Evolutionary conservation across 78 protist species (phyloP), one percentile per base, ranked within the genome.

Genomic region (Polysphondylium violaceum): DNA sequence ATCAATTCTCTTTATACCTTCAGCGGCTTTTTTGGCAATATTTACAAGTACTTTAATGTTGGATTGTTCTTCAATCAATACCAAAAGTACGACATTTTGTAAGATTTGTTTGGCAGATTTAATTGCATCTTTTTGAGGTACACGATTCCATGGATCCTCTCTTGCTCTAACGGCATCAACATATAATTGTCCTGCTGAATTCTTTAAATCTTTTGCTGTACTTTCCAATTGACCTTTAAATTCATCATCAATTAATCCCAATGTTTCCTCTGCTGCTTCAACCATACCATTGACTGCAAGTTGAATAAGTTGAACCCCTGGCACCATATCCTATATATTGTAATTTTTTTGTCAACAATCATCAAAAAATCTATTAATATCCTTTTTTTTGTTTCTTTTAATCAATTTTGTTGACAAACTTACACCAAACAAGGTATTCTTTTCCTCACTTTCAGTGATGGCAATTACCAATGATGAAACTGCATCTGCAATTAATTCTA

Each of bases 291-390:
- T 60, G 11, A 83, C 91, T 43, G 91, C 91, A 44, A 69, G 77
- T 83, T 83, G 91, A 69, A 83, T 83, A 14, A 83, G 31, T 69
- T 83, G 81, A 41, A 83, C 91, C 25, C 91, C 91, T 83, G 91
- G 91, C 23, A 83, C 91, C 91, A 83, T 83, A 59, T 83, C 91
- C 89, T 79, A 38, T 23, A 16, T 6, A 2, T n/a, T n/a, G n/a
- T n/a, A n/a, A n/a, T n/a, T n/a, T n/a, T n/a, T n/a, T n/a, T n/a
- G n/a, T n/a, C n/a, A n/a, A n/a, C n/a, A n/a, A n/a, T n/a, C 25
- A 50, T 50, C 25, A 12, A 50, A 16, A 50, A 12, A 50, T 50
- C 12, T 50, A 12, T 50, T 12, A 16, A 16, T 50, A 12, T 50
- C 55, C 31, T 6, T 33, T 60, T 11, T 47, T 47, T 47, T 47